Conservation (phyloP, 1,284 basidiomycete species). For the Quambalaria eucalypti region DNA sequence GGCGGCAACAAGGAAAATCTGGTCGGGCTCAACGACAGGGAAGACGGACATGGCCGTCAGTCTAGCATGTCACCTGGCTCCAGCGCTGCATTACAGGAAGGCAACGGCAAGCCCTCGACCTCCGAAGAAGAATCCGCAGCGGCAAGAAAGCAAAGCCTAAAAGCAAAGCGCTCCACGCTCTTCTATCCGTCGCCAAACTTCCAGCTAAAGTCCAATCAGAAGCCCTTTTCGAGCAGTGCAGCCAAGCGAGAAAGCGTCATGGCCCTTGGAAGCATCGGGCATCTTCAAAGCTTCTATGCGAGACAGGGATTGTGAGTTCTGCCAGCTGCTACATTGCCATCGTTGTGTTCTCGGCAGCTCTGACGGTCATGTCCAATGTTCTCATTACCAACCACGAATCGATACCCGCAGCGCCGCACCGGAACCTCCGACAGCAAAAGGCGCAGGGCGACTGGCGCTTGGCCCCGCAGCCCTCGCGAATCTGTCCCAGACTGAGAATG, state of each 20-base stretch:
- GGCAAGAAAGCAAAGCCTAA: too few relatives aligned
- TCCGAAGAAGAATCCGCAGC: too few relatives aligned
- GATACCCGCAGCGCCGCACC: not conserved
- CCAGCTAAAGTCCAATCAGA: slow-evolving; percentile 22
- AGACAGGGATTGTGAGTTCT: slow-evolving; percentile 30
- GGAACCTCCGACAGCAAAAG: not conserved
- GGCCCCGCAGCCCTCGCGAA: not conserved
- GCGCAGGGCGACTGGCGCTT: not conserved
- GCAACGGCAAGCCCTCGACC: too few relatives aligned
- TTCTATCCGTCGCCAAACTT: slow-evolving; percentile 18
- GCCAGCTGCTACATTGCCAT: not conserved
- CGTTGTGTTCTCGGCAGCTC: not conserved
- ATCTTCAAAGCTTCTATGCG: slow-evolving; percentile 30
- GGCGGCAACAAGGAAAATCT: too few relatives aligned
- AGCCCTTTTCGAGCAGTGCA: slow-evolving; percentile 30
- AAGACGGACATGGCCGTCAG: too few relatives aligned
- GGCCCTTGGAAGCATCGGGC: slow-evolving; percentile 30
- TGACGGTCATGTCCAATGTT: not conserved
- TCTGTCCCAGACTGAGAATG: not conserved
- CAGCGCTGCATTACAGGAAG: too few relatives aligned
- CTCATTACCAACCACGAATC: too few relatives aligned
- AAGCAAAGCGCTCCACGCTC: not conserved
- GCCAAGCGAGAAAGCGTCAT: slow-evolving; percentile 29
- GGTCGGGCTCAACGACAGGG: too few relatives aligned
- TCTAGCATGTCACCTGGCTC: too few relatives aligned